These are phyloP conservation scores for Chalciporus sphaerocephalus DNA, from an alignment of 768 basidiomycete genomes.

Conservation along the genomic window DNA sequence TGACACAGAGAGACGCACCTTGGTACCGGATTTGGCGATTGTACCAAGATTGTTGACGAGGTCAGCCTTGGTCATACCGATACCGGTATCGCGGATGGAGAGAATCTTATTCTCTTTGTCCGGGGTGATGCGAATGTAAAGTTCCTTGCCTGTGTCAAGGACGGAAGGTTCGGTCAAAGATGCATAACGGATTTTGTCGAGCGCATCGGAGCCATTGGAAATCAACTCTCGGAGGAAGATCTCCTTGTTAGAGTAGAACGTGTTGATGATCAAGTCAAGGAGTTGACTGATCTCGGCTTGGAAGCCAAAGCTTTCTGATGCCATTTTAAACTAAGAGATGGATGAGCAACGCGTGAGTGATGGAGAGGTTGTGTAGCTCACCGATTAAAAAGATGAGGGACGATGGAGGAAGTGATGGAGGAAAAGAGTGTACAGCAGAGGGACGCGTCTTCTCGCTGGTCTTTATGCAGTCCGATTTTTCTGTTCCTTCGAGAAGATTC, in stretches of 20 bases:
- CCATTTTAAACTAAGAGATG: conserved; percentile 43
- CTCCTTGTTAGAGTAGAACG: conserved; percentile 99
- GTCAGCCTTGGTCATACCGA: conserved; percentile 99
- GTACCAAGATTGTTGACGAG: conserved; percentile 99
- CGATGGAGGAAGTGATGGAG: conserved; percentile 12
- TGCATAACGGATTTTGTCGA: conserved; percentile 98
- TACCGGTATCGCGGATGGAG: conserved; percentile 89
- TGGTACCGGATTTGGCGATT: conserved; percentile 92
- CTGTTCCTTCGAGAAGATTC: conserved; percentile 45
- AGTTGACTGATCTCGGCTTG: conserved; percentile 99
- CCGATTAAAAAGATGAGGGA: conserved; percentile 11
- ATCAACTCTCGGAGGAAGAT: conserved; percentile 99
- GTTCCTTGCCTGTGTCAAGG: conserved; percentile 89
- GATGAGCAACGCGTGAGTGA: conserved; percentile 9
- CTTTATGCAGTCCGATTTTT: conserved; percentile 35
- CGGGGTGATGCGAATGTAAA: conserved; percentile 89
- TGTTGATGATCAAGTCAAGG: conserved; percentile 99
- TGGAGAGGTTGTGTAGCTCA: conserved; percentile 6
- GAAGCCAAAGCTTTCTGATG: conserved; percentile 89
- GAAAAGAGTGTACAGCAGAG: conserved; percentile 4
- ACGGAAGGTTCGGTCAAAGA: conserved; percentile 90
- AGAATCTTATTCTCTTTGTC: conserved; percentile 95
- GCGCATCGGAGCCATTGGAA: conserved; percentile 95
- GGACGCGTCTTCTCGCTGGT: conserved; percentile 19
- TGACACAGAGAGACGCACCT: conserved; percentile 42